A percentile compares a stretch with the other conserved stretches of the same genome.
phyloP scores from a whole-genome alignment of 2,329 filamentous ascomycete genomes.

The Pseudogymnoascus sp. region DNA sequence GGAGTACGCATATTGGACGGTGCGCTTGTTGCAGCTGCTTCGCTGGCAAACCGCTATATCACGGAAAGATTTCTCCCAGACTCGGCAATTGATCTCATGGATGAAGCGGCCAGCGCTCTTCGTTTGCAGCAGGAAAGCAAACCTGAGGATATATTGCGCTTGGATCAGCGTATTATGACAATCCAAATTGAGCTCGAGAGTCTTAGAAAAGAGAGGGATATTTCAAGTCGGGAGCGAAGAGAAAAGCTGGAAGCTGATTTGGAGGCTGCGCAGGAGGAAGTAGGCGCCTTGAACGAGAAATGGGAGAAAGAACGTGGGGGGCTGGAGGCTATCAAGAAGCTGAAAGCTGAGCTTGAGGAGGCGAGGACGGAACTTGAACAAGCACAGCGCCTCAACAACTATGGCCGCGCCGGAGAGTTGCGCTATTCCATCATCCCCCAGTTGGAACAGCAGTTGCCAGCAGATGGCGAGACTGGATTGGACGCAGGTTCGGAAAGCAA shows the following conservation, averaged over 20 bases:
- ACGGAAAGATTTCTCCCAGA: constrained; percentile 93
- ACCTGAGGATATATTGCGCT: constrained; percentile 83
- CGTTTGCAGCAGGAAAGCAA: constrained; percentile 94
- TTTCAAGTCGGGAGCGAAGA: constrained; percentile 77
- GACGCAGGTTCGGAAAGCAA: constrained; percentile 37
- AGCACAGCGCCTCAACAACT: constrained; percentile 81
- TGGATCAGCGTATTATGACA: constrained; percentile 93
- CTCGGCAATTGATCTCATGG: constrained; percentile 94
- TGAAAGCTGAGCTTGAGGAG: constrained; percentile 80
- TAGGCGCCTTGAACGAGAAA: constrained; percentile 62
- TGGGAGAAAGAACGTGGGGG: constrained; percentile 88
- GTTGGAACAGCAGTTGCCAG: constrained; percentile 70
- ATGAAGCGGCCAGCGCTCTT: constrained; percentile 85
- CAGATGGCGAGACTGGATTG: constrained; percentile 48
- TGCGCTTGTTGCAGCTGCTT: constrained; percentile 83
- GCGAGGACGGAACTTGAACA: constrained; percentile 79
- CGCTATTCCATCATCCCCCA: constrained; percentile 79
- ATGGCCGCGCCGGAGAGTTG: constrained; percentile 81
- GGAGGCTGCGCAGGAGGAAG: constrained; percentile 69
- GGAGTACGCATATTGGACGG: constrained; percentile 91
- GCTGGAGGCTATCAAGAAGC: constrained; percentile 77
- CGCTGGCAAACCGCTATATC: constrained; percentile 91
- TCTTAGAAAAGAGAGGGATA: constrained; percentile 84
- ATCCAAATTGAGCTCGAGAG: constrained; percentile 96
- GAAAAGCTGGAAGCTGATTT: constrained; percentile 76